Conservation (phyloP, 805 yeast genomes). For the Candida silvatica region DNA sequence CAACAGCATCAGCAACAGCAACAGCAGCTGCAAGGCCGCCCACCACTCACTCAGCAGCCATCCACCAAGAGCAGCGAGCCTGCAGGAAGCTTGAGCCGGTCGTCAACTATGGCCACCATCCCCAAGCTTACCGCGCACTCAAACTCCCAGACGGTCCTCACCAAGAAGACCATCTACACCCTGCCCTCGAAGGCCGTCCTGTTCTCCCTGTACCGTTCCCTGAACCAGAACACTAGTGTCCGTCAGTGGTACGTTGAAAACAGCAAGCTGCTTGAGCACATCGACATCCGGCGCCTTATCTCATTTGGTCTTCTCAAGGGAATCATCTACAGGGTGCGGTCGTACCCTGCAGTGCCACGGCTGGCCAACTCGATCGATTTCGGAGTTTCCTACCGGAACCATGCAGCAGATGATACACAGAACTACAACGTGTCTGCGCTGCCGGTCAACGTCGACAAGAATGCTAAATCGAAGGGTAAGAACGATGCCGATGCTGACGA, state of each 20-base stretch:
- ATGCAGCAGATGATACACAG: conserved; percentile 1
- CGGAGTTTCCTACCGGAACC: conserved; percentile 5
- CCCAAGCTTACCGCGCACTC: neutral
- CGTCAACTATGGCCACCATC: neutral
- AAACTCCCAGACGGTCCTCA: neutral
- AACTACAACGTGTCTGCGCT: conserved; percentile 12
- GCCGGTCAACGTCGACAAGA: conserved; percentile 10
- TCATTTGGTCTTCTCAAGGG: conserved; percentile 83
- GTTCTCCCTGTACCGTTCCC: conserved; percentile 66
- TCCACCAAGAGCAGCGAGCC: neutral
- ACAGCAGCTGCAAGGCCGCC: too few relatives aligned
- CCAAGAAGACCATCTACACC: conserved; percentile 9
- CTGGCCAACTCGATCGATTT: conserved; percentile 11
- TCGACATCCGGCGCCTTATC: conserved; percentile 79
- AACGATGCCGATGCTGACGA: conserved; percentile 5
- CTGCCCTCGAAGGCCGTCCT: conserved; percentile 59
- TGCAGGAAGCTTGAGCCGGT: too few relatives aligned
- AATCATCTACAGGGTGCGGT: conserved; percentile 68
- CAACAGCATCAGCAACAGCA: neutral
- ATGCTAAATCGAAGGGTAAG: conserved; percentile 14
- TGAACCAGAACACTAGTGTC: conserved; percentile 70
- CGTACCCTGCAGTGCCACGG: conserved; percentile 56
- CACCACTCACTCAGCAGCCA: neutral
- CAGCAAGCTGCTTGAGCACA: conserved; percentile 41
- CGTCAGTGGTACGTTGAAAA: conserved; percentile 79